Conservation (phyloP, 2,329 filamentous ascomycete genomes). For the Colletotrichum australisinense region DNA sequence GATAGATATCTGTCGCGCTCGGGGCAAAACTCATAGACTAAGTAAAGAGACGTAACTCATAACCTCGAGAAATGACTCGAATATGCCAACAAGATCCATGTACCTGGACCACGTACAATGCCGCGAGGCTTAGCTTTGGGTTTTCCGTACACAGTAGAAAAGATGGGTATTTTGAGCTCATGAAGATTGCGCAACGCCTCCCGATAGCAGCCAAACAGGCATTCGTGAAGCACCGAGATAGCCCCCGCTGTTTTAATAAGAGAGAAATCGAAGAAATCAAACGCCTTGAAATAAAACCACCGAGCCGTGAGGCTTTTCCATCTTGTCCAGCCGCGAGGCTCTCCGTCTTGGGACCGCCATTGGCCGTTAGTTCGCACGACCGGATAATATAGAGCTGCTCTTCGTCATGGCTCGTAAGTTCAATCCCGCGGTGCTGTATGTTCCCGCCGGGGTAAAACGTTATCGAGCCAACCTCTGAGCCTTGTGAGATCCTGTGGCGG, state of each 20-base stretch:
- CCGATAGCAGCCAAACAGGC: not conserved
- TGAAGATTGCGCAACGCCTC: constrained; percentile 2
- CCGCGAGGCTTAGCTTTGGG: constrained; percentile 26
- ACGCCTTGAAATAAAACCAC: constrained; percentile 38
- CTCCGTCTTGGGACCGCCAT: constrained; percentile 40
- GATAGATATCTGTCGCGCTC: not conserved
- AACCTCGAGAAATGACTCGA: constrained; percentile 4
- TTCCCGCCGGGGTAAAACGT: constrained; percentile 30
- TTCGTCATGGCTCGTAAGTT: constrained; percentile 9
- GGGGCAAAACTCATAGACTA: not conserved
- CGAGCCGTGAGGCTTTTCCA: constrained; percentile 50
- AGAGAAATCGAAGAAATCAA: not conserved
- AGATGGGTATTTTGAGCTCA: constrained; percentile 24
- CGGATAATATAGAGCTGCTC: constrained; percentile 20
- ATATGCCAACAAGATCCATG: constrained; percentile 2
- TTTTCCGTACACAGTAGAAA: constrained; percentile 6
- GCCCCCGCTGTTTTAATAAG: not conserved
- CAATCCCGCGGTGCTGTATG: constrained; percentile 34
- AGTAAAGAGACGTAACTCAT: constrained; percentile 11
- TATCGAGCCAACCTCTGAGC: not conserved
- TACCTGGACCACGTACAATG: constrained; percentile 5
- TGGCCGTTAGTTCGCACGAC: constrained; percentile 5
- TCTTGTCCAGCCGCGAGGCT: constrained; percentile 52
- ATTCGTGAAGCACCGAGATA: constrained; percentile 5
- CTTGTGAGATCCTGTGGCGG: constrained; percentile 33